A percentile compares a stretch with the other conserved stretches of the same genome.
Conservation (phyloP, 176 grass and related monocot species). For the Elymus sibiricus region DNA sequence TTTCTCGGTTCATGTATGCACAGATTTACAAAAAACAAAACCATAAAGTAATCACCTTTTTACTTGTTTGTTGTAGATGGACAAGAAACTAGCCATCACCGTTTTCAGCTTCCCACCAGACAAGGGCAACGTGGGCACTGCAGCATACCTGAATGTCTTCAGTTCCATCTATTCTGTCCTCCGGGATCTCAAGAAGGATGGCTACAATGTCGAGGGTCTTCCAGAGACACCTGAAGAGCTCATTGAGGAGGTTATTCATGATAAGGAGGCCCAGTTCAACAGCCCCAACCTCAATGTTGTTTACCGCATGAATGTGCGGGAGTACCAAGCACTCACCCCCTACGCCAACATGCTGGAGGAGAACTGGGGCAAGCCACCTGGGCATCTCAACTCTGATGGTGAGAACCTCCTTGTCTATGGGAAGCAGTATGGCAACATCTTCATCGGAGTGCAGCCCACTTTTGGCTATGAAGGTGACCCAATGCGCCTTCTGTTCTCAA, state of each 20-base stretch:
- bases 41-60: neutral
- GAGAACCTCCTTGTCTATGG: slow-evolving; percentile 92
- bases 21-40: neutral
- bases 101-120: slow-evolving; percentile 99
- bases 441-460: slow-evolving; percentile 95
- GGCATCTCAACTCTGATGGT: slow-evolving; percentile 93
- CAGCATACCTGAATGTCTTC: slow-evolving; percentile 95
- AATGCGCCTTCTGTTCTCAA: slow-evolving; percentile 93
- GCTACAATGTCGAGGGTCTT: slow-evolving; percentile 88
- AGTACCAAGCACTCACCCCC: slow-evolving; percentile 81
- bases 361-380: slow-evolving; percentile 96
- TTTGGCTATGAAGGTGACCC: slow-evolving; percentile 99
- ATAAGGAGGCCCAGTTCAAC: slow-evolving; percentile 99
- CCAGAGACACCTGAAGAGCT: slow-evolving; percentile 70
- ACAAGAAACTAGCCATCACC: slow-evolving; percentile 84
- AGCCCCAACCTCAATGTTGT: slow-evolving; percentile 94
- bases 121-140: slow-evolving; percentile 95
- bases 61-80: slow-evolving; percentile 38
- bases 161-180: slow-evolving; percentile 88
- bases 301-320: slow-evolving; percentile 80
- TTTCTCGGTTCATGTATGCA: neutral
- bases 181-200: slow-evolving; percentile 61
- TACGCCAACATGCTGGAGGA: slow-evolving; percentile 87
- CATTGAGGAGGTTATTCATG: slow-evolving; percentile 94
- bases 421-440: slow-evolving; percentile 95